Percentiles rank a stretch among this genome's conserved stretches.
phyloP scores from a whole-genome alignment of 345 rosid genomes.

The Tarenaya hassleriana region DNA sequence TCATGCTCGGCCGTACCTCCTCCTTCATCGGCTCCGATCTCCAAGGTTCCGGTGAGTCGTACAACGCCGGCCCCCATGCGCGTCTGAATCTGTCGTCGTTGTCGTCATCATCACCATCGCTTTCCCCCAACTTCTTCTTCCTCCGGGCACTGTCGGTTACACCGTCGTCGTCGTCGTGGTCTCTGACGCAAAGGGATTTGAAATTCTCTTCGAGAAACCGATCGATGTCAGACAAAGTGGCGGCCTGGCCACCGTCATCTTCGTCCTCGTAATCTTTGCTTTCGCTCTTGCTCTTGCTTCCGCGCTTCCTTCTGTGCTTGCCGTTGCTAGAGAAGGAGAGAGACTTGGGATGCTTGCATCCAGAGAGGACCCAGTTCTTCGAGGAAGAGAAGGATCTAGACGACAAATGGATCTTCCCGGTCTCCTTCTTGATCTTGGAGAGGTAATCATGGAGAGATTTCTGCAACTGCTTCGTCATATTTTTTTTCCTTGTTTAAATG shows the following conservation, averaged over 20 bases:
- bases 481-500: not conserved
- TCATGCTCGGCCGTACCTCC: slow-evolving; percentile 38
- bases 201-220: slow-evolving; percentile 78
- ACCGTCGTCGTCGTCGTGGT: slow-evolving; percentile 25
- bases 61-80: slow-evolving; percentile 24
- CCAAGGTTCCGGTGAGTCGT: slow-evolving; percentile 25
- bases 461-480: slow-evolving; percentile 62
- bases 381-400: slow-evolving; percentile 33
- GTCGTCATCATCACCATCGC: slow-evolving; percentile 6
- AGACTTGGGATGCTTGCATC: slow-evolving; percentile 62
- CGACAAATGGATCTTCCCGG: slow-evolving; percentile 31
- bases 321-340: slow-evolving; percentile 41
- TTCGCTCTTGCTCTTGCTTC: slow-evolving; percentile 4
- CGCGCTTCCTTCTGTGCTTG: slow-evolving; percentile 8
- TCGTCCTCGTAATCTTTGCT: slow-evolving; percentile 4
- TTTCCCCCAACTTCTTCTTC: slow-evolving; percentile 17
- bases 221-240: slow-evolving; percentile 74
- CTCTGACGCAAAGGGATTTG: slow-evolving; percentile 58
- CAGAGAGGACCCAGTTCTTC: slow-evolving; percentile 40
- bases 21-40: slow-evolving; percentile 41
- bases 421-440: slow-evolving; percentile 50
- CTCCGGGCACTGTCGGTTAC: not conserved
- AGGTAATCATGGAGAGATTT: slow-evolving; percentile 55
- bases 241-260: slow-evolving; percentile 30
- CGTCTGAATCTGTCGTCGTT: slow-evolving; percentile 23